Base-by-base conservation (phyloP, 192 early-diverging fungal genomes). In the Umbelopsis sp. region DNA sequence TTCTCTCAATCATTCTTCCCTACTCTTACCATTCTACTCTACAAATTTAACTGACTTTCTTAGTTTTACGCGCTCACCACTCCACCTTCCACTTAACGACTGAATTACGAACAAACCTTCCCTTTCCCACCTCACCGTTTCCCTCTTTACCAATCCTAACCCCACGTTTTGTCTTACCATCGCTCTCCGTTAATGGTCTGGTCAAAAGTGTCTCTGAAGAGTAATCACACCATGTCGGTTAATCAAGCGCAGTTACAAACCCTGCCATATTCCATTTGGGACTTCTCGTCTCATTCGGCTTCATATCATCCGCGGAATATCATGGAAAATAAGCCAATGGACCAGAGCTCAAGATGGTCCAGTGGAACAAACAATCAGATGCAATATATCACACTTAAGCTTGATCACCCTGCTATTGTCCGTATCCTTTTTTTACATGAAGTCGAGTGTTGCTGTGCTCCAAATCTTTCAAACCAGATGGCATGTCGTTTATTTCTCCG, bases 341-440 rank as follows among this genome's bases (percentile, higher is more conserved):
- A 98, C 73, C 94, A 97, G 81, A 78, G 85, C 2, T 97, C 96
- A 26, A 85, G 97, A 32, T 99, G 97, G 97, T 93, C 95, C 34
- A 89, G 88, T 41, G 90, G 85, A 21, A 83, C 82, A 36, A 93
- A 96, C 81, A 91, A 97, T 81, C 96, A 98, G 71, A 80, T 88
- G 77, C 97, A 99, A 84, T 96, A 85, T 80, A 90, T 99, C 45
- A 93, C 90, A n/a, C 75, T 99, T 50, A 91, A 93, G 69, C 87
- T 98, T n/a, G 93, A 94, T 38, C 78, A 80, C n/a, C 87, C 93
- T 62, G 85, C 91, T 32, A 85, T 98, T 66, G 94, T 93, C 22
- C 90, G 94, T 94, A 93, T 69, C 71, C 76, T 77, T 71, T 78
- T 41, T 69, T 43, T 21, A n/a, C 36, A 79, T 36, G 84, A 83